phyloP scores from a whole-genome alignment of 2,329 filamentous ascomycete species.

The Aspergillus caelatus region DNA sequence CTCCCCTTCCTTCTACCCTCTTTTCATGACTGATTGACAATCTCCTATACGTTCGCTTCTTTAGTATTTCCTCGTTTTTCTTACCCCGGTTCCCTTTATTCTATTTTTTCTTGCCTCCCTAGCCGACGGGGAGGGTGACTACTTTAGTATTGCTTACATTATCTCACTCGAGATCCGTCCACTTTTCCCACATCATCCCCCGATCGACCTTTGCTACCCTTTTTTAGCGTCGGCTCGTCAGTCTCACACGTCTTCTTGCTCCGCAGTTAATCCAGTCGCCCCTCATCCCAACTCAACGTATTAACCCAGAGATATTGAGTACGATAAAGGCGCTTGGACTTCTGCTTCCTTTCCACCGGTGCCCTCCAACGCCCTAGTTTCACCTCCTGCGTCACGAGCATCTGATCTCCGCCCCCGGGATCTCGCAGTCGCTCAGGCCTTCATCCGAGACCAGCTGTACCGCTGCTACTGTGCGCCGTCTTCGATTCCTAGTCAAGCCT shows the following conservation, averaged over 20 bases:
- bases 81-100: neutral
- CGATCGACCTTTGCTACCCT: slow-evolving; percentile 28
- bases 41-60: neutral
- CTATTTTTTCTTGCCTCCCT: slow-evolving; percentile 5
- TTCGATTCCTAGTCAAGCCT: slow-evolving; percentile 23
- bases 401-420: slow-evolving; percentile 21
- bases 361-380: slow-evolving; percentile 19
- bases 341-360: slow-evolving; percentile 10
- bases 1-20: neutral
- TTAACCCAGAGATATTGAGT: neutral
- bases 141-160: slow-evolving; percentile 26
- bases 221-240: slow-evolving; percentile 29
- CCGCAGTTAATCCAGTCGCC: slow-evolving; percentile 28
- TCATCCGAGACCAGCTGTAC: slow-evolving; percentile 18
- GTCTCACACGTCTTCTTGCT: slow-evolving; percentile 27
- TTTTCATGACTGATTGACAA: neutral
- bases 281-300: slow-evolving; percentile 22
- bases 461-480: slow-evolving; percentile 17
- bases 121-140: slow-evolving; percentile 2
- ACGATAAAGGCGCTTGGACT: slow-evolving; percentile 10
- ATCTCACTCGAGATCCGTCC: slow-evolving; percentile 28
- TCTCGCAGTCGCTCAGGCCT: slow-evolving; percentile 26
- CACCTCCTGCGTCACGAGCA: slow-evolving; percentile 23
- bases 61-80: neutral
- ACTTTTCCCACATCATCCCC: slow-evolving; percentile 28